Percentiles rank a stretch among this genome's conserved stretches.
These are phyloP conservation scores for Solanum okadae DNA, from an alignment of 257 asterid genomes.

Conservation along the genomic window DNA sequence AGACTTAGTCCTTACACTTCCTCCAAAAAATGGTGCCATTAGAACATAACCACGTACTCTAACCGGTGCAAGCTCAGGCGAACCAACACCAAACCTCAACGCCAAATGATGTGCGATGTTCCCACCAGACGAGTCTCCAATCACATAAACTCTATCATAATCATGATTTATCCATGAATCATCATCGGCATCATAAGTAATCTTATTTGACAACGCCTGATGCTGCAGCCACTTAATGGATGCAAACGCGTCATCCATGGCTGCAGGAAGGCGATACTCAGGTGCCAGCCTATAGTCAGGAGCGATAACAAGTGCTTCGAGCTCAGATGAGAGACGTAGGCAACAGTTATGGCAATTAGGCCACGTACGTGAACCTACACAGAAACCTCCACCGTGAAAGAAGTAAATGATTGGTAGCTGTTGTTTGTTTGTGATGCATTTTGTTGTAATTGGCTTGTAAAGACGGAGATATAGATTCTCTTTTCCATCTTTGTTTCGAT, in stretches of 20 bases:
- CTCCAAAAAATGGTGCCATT: slow-evolving; percentile 90
- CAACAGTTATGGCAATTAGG: slow-evolving; percentile 63
- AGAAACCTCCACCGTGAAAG: slow-evolving; percentile 77
- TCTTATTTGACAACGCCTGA: slow-evolving; percentile 21
- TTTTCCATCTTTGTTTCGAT: not conserved
- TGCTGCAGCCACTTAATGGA: slow-evolving; percentile 51
- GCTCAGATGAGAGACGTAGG: slow-evolving; percentile 54
- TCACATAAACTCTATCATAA: slow-evolving; percentile 40
- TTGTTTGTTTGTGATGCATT: not conserved
- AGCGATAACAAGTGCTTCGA: slow-evolving; percentile 44
- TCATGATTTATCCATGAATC: slow-evolving; percentile 37
- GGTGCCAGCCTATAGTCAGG: slow-evolving; percentile 80
- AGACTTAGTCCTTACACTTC: slow-evolving; percentile 53
- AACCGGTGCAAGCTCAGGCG: slow-evolving; percentile 48
- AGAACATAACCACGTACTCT: slow-evolving; percentile 67
- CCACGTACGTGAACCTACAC: slow-evolving; percentile 68
- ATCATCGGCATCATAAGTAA: not conserved
- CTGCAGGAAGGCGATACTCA: slow-evolving; percentile 69
- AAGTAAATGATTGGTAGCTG: slow-evolving; percentile 41
- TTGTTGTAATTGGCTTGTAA: slow-evolving; percentile 29
- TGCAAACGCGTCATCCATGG: slow-evolving; percentile 33
- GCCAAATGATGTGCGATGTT: slow-evolving; percentile 86
- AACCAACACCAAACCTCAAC: slow-evolving; percentile 48
- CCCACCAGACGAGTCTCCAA: slow-evolving; percentile 92
- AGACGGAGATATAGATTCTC: slow-evolving; percentile 54